A percentile compares a stretch with the other conserved stretches of the same genome.
These are phyloP conservation scores for Gentiana dahurica DNA, from an alignment of 257 asterid genomes.

Conservation along the genomic window DNA sequence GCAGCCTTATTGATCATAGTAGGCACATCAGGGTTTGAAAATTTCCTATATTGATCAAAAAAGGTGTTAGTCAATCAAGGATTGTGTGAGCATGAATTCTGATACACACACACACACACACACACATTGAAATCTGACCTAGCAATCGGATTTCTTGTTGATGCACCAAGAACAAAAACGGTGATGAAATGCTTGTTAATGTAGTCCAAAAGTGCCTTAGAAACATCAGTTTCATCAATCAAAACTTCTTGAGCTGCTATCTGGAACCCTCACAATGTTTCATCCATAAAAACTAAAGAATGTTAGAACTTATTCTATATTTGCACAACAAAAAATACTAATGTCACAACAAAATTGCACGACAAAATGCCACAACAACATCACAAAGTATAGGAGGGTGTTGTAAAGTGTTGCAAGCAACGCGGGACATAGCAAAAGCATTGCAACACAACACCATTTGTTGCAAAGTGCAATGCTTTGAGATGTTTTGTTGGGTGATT, in stretches of 20 bases:
- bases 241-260: conserved; percentile 36
- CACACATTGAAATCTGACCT: conserved; percentile 14
- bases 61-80: background rate
- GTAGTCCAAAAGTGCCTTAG: conserved; percentile 44
- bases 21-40: conserved; percentile 53
- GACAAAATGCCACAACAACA: background rate
- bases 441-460: too few species aligned
- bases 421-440: too few species aligned
- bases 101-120: background rate
- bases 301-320: background rate
- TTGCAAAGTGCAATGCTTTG: too few species aligned
- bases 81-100: background rate
- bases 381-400: too few species aligned
- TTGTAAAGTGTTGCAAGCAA: too few species aligned
- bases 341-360: background rate
- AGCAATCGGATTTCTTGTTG: conserved; percentile 27
- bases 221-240: conserved; percentile 45
- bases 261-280: conserved; percentile 25
- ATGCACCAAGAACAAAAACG: conserved; percentile 62
- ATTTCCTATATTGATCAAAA: conserved; percentile 24
- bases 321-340: background rate
- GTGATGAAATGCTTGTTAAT: conserved; percentile 31
- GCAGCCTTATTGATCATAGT: conserved; percentile 58
- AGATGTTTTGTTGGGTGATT: too few species aligned
- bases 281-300: background rate